These are phyloP conservation scores for Tylopilus balloui DNA, from an alignment of 768 basidiomycete species.

Conservation along the genomic window DNA sequence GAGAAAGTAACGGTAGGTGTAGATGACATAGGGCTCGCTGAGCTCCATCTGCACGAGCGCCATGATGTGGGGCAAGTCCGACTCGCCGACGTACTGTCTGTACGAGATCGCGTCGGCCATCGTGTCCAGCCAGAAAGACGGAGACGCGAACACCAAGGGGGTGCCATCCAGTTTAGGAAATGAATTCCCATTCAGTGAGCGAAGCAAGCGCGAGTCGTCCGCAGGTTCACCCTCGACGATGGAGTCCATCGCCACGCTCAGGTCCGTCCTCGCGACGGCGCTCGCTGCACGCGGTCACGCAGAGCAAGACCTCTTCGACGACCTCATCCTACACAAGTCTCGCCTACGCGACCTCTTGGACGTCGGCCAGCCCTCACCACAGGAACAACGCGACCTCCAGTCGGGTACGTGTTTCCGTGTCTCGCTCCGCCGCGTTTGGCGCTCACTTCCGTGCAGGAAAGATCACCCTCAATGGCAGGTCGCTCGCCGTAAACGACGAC, in stretches of 20 bases:
- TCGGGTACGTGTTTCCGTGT: slow-evolving; percentile 43
- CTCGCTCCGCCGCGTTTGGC: background rate
- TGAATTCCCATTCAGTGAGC: background rate
- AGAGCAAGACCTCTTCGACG: slow-evolving; percentile 74
- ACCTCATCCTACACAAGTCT: slow-evolving; percentile 62
- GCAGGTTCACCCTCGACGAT: slow-evolving; percentile 30
- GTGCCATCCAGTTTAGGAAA: background rate
- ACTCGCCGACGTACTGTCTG: slow-evolving; percentile 70
- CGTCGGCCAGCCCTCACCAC: slow-evolving; percentile 53
- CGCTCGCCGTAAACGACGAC: slow-evolving; percentile 71
- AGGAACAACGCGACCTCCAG: slow-evolving; percentile 71
- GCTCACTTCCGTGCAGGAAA: slow-evolving; percentile 49
- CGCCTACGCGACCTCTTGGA: slow-evolving; percentile 62
- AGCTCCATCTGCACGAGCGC: slow-evolving; percentile 85
- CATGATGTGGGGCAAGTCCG: slow-evolving; percentile 81
- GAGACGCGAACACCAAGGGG: background rate
- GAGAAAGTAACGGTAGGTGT: slow-evolving; percentile 96
- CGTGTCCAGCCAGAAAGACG: background rate
- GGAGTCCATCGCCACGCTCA: slow-evolving; percentile 58
- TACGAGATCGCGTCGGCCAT: slow-evolving; percentile 44
- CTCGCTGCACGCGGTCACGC: slow-evolving; percentile 46
- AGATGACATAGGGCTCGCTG: slow-evolving; percentile 93
- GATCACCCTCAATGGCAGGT: slow-evolving; percentile 55
- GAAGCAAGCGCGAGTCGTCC: background rate
- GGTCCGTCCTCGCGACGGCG: slow-evolving; percentile 46